Conservation (phyloP, 129 eudicot species). For the Flaveria sonorensis region DNA sequence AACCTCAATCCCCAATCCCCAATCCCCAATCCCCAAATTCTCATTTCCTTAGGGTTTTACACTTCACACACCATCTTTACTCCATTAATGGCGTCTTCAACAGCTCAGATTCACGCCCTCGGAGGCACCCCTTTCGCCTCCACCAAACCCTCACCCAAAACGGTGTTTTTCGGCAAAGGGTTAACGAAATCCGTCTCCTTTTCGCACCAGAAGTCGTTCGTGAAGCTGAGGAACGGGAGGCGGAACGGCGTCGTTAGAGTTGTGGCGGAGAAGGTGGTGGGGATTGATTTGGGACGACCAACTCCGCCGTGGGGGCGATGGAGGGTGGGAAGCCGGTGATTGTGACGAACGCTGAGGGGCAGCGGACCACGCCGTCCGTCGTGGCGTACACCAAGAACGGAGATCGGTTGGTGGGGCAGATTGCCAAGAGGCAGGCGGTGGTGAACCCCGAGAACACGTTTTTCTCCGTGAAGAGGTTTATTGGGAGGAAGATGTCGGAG, state of each 20-base stretch:
- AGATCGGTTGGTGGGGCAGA: conserved; percentile 86
- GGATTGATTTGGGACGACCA: conserved; percentile 86
- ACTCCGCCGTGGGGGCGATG: conserved; percentile 96
- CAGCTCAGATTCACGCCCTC: conserved; percentile 68
- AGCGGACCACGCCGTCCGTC: conserved; percentile 90
- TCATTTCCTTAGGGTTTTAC: neutral
- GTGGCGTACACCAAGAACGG: conserved; percentile 90
- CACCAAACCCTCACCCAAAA: conserved; percentile 31
- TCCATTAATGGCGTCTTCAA: conserved; percentile 55
- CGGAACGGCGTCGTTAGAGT: conserved; percentile 43
- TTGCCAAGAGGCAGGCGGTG: conserved; percentile 95
- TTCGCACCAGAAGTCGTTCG: conserved; percentile 36
- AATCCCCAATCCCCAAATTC: no score
- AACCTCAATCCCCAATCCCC: neutral
- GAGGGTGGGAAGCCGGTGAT: conserved; percentile 95
- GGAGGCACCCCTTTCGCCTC: conserved; percentile 42
- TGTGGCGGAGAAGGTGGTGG: conserved; percentile 85
- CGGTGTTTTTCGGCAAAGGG: conserved; percentile 60
- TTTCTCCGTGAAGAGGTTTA: conserved; percentile 87
- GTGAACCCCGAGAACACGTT: conserved; percentile 91
- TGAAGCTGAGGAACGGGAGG: conserved; percentile 32
- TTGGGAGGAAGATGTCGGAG: conserved; percentile 95
- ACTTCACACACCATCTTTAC: neutral
- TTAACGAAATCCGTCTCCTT: conserved; percentile 42
- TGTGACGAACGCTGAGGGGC: conserved; percentile 86